Conservation (phyloP, 2,329 filamentous ascomycete genomes). For the Talaromyces sp. region DNA sequence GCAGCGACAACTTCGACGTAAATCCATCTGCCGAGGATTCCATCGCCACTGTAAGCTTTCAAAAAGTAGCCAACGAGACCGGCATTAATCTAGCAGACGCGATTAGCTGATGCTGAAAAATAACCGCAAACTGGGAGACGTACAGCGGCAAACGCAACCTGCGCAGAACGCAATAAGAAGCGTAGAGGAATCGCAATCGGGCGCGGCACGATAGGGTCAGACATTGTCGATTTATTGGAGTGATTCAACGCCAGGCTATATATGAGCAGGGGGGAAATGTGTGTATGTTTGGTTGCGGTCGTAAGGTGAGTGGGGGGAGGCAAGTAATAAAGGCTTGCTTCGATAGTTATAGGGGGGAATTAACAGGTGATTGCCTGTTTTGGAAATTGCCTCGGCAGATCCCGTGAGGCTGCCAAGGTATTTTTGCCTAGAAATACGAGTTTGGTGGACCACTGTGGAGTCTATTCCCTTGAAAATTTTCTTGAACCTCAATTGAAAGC, state of each 20-base stretch:
- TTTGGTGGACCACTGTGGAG: not conserved
- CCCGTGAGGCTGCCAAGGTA: not conserved
- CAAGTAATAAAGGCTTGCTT: not conserved
- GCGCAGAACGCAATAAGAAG: conserved; percentile 16
- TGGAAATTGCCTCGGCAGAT: not conserved
- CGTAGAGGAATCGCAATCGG: not conserved
- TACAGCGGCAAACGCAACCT: conserved; percentile 66
- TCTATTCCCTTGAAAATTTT: not conserved
- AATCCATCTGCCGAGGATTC: conserved; percentile 61
- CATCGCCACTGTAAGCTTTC: conserved; percentile 38
- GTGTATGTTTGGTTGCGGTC: not conserved
- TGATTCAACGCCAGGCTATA: not conserved
- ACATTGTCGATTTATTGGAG: not conserved
- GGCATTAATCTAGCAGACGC: conserved; percentile 47
- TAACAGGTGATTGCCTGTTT: not conserved
- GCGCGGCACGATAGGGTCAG: not conserved
- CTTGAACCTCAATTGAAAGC: not conserved
- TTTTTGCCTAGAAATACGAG: not conserved
- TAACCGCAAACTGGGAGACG: conserved; percentile 17
- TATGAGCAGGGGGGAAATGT: not conserved
- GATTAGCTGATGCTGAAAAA: conserved; percentile 18
- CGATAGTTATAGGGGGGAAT: not conserved
- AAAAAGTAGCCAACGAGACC: conserved; percentile 65
- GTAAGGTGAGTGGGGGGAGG: not conserved
- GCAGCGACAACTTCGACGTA: conserved; percentile 70